Evolutionary conservation across 495 filamentous ascomycete species (phyloP), one percentile per base, ranked within the genome.

Genomic region (Daldinia vernicosa): DNA sequence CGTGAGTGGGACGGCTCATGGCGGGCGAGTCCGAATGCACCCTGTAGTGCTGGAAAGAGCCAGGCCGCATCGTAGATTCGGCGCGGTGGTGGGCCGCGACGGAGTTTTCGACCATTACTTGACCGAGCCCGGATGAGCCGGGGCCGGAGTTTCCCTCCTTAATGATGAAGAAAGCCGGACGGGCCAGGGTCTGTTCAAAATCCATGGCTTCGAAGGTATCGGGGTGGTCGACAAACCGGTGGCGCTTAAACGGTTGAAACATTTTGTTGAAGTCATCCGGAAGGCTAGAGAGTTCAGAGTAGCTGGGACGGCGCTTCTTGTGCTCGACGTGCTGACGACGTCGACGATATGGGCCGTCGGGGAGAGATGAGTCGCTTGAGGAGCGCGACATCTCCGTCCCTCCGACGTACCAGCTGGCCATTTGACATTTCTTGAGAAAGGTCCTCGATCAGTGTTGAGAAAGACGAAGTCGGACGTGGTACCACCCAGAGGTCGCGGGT

Each of bases 311-410:
- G 47, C 74, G 74, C 54, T 77, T 76, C 62, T 65, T 77, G 35
- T 51, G 65, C 24, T 63, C 68, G 26, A 62, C 17, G 58, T 71
- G 59, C 47, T 57, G 63, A 64, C 63, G 56, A 50, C 27, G 67
- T 39, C 64, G 73, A 40, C 65, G 63, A 66, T 52, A 63, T 69
- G 62, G 55, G 40, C 65, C 61, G 45, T 45, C 65, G 58, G 63
- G 74, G 27, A 77, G 63, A 70, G 67, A 72, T 61, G 74, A 77
- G 58, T 77, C 75, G 73, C 75, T 77, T 60, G 74, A 66, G 59
- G 75, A 77, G 66, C 75, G 75, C 69, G 74, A 64, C 75, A 77
- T 77, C 71, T 74, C 73, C 59, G 74, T 76, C 56, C 75, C 75
- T 45, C 75, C 75, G 58, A 74, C 70, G 51, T 76, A 69, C 75